Conservation (phyloP, 2,329 filamentous ascomycete genomes). For the Hypoxylon rubiginosum region DNA sequence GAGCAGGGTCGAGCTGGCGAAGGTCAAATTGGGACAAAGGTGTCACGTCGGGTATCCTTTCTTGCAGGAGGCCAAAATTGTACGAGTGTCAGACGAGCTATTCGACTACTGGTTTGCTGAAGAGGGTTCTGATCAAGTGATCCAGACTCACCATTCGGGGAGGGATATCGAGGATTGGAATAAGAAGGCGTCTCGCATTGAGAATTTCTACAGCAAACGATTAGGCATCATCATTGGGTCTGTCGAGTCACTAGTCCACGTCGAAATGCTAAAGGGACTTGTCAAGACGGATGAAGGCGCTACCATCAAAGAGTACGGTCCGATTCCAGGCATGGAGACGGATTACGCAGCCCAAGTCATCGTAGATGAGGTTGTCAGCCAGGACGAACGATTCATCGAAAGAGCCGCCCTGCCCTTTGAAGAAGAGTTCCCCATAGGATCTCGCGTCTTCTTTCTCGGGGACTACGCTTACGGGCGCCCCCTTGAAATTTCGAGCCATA, state of each 20-base stretch:
- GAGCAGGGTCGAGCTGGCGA: conserved; percentile 78
- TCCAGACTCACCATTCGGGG: conserved; percentile 78
- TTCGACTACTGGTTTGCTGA: conserved; percentile 85
- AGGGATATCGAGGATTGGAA: conserved; percentile 85
- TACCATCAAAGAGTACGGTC: conserved; percentile 91
- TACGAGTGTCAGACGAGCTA: conserved; percentile 90
- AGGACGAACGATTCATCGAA: conserved; percentile 94
- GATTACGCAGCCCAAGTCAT: conserved; percentile 93
- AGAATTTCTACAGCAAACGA: conserved; percentile 89
- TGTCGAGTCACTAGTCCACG: conserved; percentile 90
- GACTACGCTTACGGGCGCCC: conserved; percentile 94
- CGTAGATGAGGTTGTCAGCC: conserved; percentile 89
- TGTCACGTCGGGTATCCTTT: conserved; percentile 97
- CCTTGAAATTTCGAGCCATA: conserved; percentile 83
- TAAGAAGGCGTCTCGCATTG: conserved; percentile 86
- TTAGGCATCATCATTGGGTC: conserved; percentile 88
- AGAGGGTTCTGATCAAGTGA: conserved; percentile 71
- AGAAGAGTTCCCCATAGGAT: conserved; percentile 88
- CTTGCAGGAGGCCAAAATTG: conserved; percentile 91
- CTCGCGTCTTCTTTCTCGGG: conserved; percentile 91
- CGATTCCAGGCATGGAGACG: conserved; percentile 85
- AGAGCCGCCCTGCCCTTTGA: conserved; percentile 87
- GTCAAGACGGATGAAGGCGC: conserved; percentile 91
- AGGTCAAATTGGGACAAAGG: conserved; percentile 83
- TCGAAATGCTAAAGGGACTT: conserved; percentile 93